phyloP scores from a whole-genome alignment of 1,139 yeast genomes.

The Kluyveromyces sp. region DNA sequence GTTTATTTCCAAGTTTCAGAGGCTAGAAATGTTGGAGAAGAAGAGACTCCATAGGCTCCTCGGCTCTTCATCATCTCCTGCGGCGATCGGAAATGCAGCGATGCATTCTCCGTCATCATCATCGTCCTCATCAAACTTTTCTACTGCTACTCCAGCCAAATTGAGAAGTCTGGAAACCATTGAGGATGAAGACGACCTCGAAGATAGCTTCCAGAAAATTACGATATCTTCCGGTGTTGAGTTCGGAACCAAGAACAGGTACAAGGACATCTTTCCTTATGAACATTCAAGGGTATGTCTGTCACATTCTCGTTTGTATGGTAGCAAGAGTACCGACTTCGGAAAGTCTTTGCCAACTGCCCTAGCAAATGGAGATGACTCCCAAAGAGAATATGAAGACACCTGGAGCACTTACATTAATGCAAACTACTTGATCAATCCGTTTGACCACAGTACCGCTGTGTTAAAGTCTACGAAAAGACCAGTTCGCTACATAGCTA shows the following conservation, averaged over 20 bases:
- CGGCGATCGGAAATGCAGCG: background rate
- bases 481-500: constrained; percentile 55
- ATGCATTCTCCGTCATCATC: background rate
- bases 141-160: background rate
- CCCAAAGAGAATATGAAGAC: constrained; percentile 13
- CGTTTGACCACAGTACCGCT: constrained; percentile 5
- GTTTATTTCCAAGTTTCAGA: constrained; percentile 34
- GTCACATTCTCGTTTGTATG: constrained; percentile 14
- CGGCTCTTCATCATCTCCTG: background rate
- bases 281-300: constrained; percentile 65
- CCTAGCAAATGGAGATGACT: constrained; percentile 8
- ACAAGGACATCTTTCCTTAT: constrained; percentile 73
- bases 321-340: background rate
- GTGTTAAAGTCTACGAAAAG: background rate
- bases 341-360: constrained; percentile 13
- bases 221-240: constrained; percentile 66
- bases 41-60: constrained; percentile 31
- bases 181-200: constrained; percentile 17
- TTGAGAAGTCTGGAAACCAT: background rate
- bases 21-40: constrained; percentile 36
- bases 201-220: constrained; percentile 30
- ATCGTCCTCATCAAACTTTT: background rate
- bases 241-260: constrained; percentile 66
- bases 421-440: constrained; percentile 44
- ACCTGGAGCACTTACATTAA: constrained; percentile 45